Base-by-base conservation (phyloP, 169 alveolate species). In the Theileria luwenshuni region DNA sequence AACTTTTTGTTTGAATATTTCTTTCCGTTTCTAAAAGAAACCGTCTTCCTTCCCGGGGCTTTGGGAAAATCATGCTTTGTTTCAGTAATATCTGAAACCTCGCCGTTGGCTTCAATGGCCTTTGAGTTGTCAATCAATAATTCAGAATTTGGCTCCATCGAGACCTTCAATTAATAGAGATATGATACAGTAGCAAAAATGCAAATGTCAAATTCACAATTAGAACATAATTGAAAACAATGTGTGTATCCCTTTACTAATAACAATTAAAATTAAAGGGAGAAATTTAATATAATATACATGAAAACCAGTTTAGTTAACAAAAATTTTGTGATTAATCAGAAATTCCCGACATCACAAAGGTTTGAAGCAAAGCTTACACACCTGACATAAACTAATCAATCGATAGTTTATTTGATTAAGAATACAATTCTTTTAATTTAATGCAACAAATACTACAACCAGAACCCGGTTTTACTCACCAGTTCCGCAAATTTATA, bases 311-410 rank as follows among this genome's bases (percentile, higher is more conserved):
- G 30, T 56, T 15, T 56, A 56, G 65, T 56, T 56, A 56, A n/a
- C 32, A 15, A 17, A 2, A 28, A 33, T 63, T n/a, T 63, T 45
- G 32, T 63, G 32, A 45, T 63, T 63, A 63, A 45, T 43, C 23
- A 45, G 27, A 63, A 19, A 63, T 25, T 63, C 72, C 72, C 72
- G 59, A 63, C 72, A 63, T 63, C 43, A 63, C 56, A 45, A 63
- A 21, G 43, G 13, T 25, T 17, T 13, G 59, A 45, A 63, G 23
- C 32, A n/a, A n/a, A 33, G 32, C 33, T n/a, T 63, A 63, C 72
- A 63, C 72, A 63, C 72, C 72, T 63, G 72, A 63, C 72, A 63
- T 33, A 27, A 63, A 63, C 23, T 33, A 15, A 45, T 19, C 61
- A 63, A 19, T 10, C 17, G 5, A 5, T 38, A 7, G 45, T 38